Evolutionary conservation across 2,329 filamentous ascomycete species (phyloP).

Genomic region (Monilinia vaccinii-corymbosi): DNA sequence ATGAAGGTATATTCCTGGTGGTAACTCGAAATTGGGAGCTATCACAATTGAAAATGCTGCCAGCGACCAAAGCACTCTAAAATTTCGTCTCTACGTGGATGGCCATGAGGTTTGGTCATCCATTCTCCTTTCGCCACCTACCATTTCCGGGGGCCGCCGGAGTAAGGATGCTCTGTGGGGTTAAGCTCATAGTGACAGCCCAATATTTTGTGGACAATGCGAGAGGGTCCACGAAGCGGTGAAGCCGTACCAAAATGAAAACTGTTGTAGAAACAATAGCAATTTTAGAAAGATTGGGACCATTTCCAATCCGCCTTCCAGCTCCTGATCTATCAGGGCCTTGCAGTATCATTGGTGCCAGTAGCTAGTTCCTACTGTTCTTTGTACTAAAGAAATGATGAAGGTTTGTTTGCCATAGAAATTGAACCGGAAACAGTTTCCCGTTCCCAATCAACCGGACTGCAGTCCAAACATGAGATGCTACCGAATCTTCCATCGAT

Average conservation of each 20-base stretch:
- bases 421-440: neutral
- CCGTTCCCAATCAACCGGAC: neutral
- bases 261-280: neutral
- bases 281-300: neutral
- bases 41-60: slow-evolving; percentile 66
- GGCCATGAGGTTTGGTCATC: slow-evolving; percentile 70
- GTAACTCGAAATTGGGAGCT: slow-evolving; percentile 81
- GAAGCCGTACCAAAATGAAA: neutral
- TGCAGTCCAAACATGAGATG: too few species aligned
- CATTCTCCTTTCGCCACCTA: slow-evolving; percentile 40
- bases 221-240: neutral
- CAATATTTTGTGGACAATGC: neutral
- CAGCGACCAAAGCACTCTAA: slow-evolving; percentile 61
- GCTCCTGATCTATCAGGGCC: neutral
- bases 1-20: slow-evolving; percentile 64
- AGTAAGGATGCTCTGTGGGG: slow-evolving; percentile 28
- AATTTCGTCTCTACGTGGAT: slow-evolving; percentile 76
- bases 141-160: slow-evolving; percentile 19
- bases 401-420: neutral
- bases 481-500: neutral
- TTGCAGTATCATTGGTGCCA: neutral
- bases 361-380: neutral
- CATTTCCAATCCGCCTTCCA: neutral
- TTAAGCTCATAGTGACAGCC: slow-evolving; percentile 6
- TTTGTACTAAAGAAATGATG: neutral